Evolutionary conservation across 331 rosid genomes (phyloP).

Genomic region (Cydonia oblonga): DNA sequence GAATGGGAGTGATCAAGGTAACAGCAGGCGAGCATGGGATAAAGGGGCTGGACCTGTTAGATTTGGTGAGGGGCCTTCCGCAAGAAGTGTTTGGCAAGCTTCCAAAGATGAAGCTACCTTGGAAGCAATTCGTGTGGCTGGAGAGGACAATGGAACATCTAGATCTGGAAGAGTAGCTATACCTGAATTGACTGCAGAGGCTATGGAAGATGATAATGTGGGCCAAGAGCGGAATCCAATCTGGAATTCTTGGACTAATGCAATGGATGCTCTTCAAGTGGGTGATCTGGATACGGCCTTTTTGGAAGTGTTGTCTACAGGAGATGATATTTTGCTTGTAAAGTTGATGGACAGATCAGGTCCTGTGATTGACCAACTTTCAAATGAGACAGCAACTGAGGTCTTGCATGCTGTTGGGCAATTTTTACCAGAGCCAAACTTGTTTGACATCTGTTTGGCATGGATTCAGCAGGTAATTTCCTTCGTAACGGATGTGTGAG

Average conservation of each 20-base stretch:
- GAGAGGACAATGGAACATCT: slow-evolving; percentile 81
- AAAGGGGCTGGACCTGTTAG: slow-evolving; percentile 69
- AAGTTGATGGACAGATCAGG: slow-evolving; percentile 94
- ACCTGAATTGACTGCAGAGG: slow-evolving; percentile 81
- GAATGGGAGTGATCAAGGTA: slow-evolving; percentile 66
- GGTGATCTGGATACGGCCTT: slow-evolving; percentile 81
- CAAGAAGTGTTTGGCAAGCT: slow-evolving; percentile 99
- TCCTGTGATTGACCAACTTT: slow-evolving; percentile 73
- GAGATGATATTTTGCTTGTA: slow-evolving; percentile 76
- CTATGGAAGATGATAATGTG: slow-evolving; percentile 53
- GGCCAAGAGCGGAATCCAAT: slow-evolving; percentile 77
- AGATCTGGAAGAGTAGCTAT: slow-evolving; percentile 64
- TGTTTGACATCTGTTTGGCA: slow-evolving; percentile 70
- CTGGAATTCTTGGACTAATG: slow-evolving; percentile 89
- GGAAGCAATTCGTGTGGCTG: slow-evolving; percentile 94
- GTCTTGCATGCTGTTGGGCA: slow-evolving; percentile 62
- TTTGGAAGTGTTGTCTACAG: slow-evolving; percentile 75
- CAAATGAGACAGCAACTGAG: slow-evolving; percentile 69
- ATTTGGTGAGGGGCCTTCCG: slow-evolving; percentile 97
- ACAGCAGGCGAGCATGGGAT: slow-evolving; percentile 88
- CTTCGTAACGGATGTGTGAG: not conserved
- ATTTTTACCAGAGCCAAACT: slow-evolving; percentile 62
- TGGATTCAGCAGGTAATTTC: slow-evolving; percentile 87
- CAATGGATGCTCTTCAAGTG: slow-evolving; percentile 84
- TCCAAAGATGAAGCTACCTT: slow-evolving; percentile 97